Base-by-base conservation (phyloP, 176 grass and related monocot genomes). In the Cenchrus fungigraminus region DNA sequence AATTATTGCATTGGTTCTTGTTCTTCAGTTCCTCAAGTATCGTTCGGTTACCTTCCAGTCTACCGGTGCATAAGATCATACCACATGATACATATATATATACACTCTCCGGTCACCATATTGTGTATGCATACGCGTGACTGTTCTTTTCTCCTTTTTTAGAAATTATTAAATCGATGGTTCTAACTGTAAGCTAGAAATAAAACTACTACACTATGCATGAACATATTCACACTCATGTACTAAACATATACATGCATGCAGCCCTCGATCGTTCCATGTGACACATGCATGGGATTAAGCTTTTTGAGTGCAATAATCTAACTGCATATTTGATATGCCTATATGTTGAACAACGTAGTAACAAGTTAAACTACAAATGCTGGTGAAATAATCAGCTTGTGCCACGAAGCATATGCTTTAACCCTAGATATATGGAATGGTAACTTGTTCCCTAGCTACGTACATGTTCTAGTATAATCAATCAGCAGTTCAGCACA, bases 41-140 rank as follows among this genome's bases (percentile, higher is more conserved):
- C 66, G 20, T 74, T 83, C 68, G 13, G 84, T 90, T 83, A 86
- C 45, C 45, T 46, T 53, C 25, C 32, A 44, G 80, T 60, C 31
- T 68, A 63, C 68, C 12, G 45, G 29, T 29, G 52, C 88, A 90
- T 90, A 75, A 87, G 89, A 84, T 90, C 80, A 90, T 79, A 82
- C 28, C 69, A 57, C 78, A 82, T 86, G 78, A 85, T 73, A 73
- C 78, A 82, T 28, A 54, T 71, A 34, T 71, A 40, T 37, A 6
- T 20, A 22, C 82, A 65, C 19, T 71, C 51, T 85, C 9, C 17
- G 64, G 11, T 47, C 11, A 76, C 53, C 31, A 57, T 9, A 6
- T 13, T 20, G 16, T 40, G 13, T 59, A 40, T 55, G 13, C 12
- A n/a, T 32, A 71, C 9, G 9, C 9, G 9, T 22, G 37, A 58